Conservation (phyloP, 352 stramenopile species). For the Phytopythium cucurbitacearum region DNA sequence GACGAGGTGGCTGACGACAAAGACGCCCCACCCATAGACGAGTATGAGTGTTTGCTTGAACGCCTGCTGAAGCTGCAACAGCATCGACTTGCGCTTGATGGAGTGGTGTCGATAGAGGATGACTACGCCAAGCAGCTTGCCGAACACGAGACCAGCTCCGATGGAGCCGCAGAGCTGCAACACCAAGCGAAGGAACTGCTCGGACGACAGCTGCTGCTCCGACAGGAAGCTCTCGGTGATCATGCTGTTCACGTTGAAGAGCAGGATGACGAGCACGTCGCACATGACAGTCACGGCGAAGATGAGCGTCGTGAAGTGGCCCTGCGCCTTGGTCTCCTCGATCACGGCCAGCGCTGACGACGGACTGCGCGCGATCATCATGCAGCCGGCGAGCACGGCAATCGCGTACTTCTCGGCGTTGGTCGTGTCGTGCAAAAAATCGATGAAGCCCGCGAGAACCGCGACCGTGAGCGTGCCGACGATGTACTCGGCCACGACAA, state of each 20-base stretch:
- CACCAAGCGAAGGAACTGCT: slow-evolving; percentile 15
- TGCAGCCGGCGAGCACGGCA: slow-evolving; percentile 52
- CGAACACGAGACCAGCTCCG: slow-evolving; percentile 37
- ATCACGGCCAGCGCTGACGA: slow-evolving; percentile 66
- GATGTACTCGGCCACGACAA: slow-evolving; percentile 60
- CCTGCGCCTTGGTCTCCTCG: slow-evolving; percentile 56
- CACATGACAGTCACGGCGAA: slow-evolving; percentile 71
- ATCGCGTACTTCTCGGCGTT: slow-evolving; percentile 59
- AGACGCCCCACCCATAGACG: slow-evolving; percentile 56
- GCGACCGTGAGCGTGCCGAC: slow-evolving; percentile 61
- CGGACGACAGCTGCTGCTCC: slow-evolving; percentile 35
- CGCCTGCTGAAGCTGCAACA: slow-evolving; percentile 19
- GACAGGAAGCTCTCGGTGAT: slow-evolving; percentile 61
- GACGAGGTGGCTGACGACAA: slow-evolving; percentile 50
- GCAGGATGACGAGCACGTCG: slow-evolving; percentile 62
- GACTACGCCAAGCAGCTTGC: slow-evolving; percentile 51
- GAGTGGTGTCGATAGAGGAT: slow-evolving; percentile 43
- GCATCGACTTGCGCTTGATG: slow-evolving; percentile 47
- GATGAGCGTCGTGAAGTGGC: slow-evolving; percentile 64
- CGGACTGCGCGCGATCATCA: slow-evolving; percentile 69
- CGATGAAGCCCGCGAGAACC: slow-evolving; percentile 50
- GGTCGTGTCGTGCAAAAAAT: slow-evolving; percentile 57
- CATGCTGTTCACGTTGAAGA: slow-evolving; percentile 75
- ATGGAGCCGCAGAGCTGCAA: slow-evolving; percentile 51
- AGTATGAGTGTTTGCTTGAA: slow-evolving; percentile 57